Base-by-base conservation (phyloP, 164 flowering plant genomes). In the Tinospora cordifolia region DNA sequence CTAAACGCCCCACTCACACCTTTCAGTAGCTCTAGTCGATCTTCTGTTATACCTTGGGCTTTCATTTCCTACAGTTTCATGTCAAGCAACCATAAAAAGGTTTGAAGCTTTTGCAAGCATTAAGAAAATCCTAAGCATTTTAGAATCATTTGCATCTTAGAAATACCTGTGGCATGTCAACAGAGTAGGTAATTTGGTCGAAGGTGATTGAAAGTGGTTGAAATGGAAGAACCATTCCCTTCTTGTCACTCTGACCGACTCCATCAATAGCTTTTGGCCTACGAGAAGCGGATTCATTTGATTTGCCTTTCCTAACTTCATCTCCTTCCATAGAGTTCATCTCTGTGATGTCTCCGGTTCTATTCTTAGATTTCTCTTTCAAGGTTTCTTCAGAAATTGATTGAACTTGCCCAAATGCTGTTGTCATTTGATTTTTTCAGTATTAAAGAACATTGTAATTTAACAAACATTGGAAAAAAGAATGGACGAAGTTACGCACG, bases 201-300 rank as follows among this genome's bases (percentile, higher is more conserved):
- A 83, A 83, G 36, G 84, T 74, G 68, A 84, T 73, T 22, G 84
- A 81, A 64, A 76, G 83, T 7, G 85, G 87, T 63, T 76, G 57
- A 66, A 84, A 84, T 14, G 87, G 87, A 68, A 84, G 81, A 75
- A 84, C 79, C 84, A 84, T 81, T 72, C 86, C 84, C n/a, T 59
- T 75, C 65, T 77, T 83, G 36, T 63, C 68, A 57, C 66, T 76
- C 34, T 63, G 64, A 30, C 63, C 46, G 24, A 38, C 39, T 22
- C 58, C 70, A 41, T 1, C 72, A 21, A 54, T 64, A 15, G 69
- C 54, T 62, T 67, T 71, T 14, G 21, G 39, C 68, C 77, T 70
- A 34, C 70, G 13, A 17, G 75, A 70, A 70, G 67, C 62, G 3
- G 76, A 60, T 24, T 62, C 30, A 13, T 72, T 71, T 41, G 75